These are phyloP conservation scores for Zea mays DNA, from an alignment of 176 grass and related monocot species.

Conservation along the genomic window Zm-B73-REFERENCE-NAM-5.0 NC_050099.1:190920501-190921000, in stretches of 20 bases:
- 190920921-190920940: conserved; percentile 71
- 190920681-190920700: conserved; percentile 41
- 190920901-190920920: conserved; percentile 53
- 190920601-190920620: conserved; percentile 57
- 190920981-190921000: conserved; percentile 71
- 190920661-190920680: conserved; percentile 46
- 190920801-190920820: too few species aligned
- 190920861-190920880: too few species aligned
- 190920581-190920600: conserved; percentile 25
- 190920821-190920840: too few species aligned
- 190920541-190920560: conserved; percentile 29
- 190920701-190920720: conserved; percentile 68
- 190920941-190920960: conserved; percentile 70
- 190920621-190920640: conserved; percentile 57
- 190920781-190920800: background rate
- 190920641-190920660: conserved; percentile 57
- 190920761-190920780: too few species aligned
- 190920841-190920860: too few species aligned
- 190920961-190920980: conserved; percentile 69
- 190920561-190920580: conserved; percentile 2
- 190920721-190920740: conserved; percentile 96
- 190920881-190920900: conserved; percentile 56
- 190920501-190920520: too few species aligned
- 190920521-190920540: background rate
- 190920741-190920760: conserved; percentile 54